Percentiles rank a stretch among this genome's conserved stretches.
phyloP scores from a whole-genome alignment of 169 alveolate species.

The Plasmodium gonderi region DNA sequence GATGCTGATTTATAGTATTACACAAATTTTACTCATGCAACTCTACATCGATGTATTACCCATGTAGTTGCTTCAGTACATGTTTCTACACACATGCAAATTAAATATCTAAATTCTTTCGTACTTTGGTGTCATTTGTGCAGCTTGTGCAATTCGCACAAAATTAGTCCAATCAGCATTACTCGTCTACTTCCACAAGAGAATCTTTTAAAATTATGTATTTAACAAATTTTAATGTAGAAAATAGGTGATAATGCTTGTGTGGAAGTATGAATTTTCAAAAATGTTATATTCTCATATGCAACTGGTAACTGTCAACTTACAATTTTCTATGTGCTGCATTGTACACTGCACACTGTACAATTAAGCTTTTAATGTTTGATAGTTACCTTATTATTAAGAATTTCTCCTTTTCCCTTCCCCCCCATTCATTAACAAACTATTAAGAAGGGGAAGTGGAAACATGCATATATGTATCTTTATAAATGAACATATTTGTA shows the following conservation, averaged over 20 bases:
- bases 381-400: not conserved
- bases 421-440: not conserved
- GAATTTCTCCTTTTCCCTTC: not conserved
- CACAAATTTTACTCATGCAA: not conserved
- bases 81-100: not conserved
- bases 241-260: not conserved
- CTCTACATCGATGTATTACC: not conserved
- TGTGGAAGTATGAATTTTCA: not conserved
- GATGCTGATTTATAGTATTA: not conserved
- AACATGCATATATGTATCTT: not conserved
- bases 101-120: not conserved
- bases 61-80: not conserved
- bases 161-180: not conserved
- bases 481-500: not conserved
- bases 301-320: not conserved
- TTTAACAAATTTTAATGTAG: not conserved
- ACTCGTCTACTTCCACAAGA: not conserved
- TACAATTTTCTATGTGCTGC: not conserved
- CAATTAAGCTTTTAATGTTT: not conserved
- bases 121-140: not conserved
- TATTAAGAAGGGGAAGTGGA: not conserved
- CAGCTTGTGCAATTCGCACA: not conserved
- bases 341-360: not conserved
- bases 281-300: not conserved
- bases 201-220: not conserved